Evolutionary conservation across 371 early-diverging fungal genomes (phyloP).

Genomic region (Rhizopus sp.): DNA sequence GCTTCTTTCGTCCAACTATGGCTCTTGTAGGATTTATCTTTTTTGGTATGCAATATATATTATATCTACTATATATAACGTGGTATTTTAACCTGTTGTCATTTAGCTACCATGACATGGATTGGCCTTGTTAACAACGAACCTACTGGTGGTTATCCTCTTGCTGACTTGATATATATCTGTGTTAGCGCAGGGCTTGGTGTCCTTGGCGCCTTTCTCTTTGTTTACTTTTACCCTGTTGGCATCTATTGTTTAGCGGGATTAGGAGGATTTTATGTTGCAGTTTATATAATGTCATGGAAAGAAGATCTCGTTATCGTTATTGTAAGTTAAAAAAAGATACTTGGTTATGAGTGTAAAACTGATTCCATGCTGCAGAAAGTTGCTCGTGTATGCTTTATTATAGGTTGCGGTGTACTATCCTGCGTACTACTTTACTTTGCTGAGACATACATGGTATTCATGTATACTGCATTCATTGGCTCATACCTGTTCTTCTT

Average conservation of each 20-base stretch:
- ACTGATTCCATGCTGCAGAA: constrained; percentile 21
- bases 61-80: not conserved
- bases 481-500: constrained; percentile 53
- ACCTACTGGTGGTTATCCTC: constrained; percentile 42
- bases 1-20: constrained; percentile 45
- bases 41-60: constrained; percentile 36
- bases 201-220: constrained; percentile 35
- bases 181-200: constrained; percentile 50
- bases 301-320: constrained; percentile 43
- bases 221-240: constrained; percentile 34
- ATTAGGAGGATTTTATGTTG: constrained; percentile 41
- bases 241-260: constrained; percentile 27
- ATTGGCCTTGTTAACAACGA: constrained; percentile 53
- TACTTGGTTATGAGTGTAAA: not conserved
- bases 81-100: not conserved
- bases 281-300: constrained; percentile 53
- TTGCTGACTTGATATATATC: constrained; percentile 43
- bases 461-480: constrained; percentile 46
- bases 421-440: constrained; percentile 34
- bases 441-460: constrained; percentile 37
- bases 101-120: constrained; percentile 49
- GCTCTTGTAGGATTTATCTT: constrained; percentile 50
- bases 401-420: constrained; percentile 36
- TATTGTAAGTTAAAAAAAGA: constrained; percentile 28
- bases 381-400: constrained; percentile 50